Conservation (phyloP, 805 yeast genomes). For the Candida vaughaniae region DNA sequence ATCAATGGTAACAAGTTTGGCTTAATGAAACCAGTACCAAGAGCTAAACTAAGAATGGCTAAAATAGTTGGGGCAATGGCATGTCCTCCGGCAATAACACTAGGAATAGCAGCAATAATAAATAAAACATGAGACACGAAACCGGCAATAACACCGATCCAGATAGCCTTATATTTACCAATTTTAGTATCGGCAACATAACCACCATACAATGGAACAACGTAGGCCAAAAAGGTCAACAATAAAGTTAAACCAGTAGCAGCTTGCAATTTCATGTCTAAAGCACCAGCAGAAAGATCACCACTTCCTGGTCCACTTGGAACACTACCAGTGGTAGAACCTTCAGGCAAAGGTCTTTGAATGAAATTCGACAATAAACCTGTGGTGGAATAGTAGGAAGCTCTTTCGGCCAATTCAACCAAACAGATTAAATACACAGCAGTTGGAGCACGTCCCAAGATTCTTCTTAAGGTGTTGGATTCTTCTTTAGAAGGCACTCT, state of each 20-base stretch:
- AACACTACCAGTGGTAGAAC: constrained; percentile 48
- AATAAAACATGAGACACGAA: constrained; percentile 48
- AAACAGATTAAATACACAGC: constrained; percentile 50
- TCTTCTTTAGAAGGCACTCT: constrained; percentile 33
- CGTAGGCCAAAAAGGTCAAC: constrained; percentile 49
- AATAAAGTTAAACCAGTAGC: constrained; percentile 49
- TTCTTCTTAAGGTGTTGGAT: constrained; percentile 25
- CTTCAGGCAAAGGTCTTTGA: constrained; percentile 51
- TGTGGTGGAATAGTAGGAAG: constrained; percentile 49
- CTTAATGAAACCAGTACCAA: constrained; percentile 55
- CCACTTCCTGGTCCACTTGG: constrained; percentile 19
- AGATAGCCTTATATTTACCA: constrained; percentile 49
- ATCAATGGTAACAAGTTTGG: constrained; percentile 51
- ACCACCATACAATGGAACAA: constrained; percentile 53
- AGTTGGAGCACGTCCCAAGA: constrained; percentile 48
- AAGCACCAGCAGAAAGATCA: constrained; percentile 49
- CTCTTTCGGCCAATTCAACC: constrained; percentile 55
- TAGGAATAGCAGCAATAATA: constrained; percentile 48
- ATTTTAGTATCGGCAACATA: constrained; percentile 48
- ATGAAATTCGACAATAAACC: constrained; percentile 49
- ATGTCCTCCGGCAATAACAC: constrained; percentile 32
- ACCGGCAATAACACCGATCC: constrained; percentile 49
- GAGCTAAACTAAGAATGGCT: constrained; percentile 37
- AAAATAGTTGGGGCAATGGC: constrained; percentile 43
- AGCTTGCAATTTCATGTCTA: constrained; percentile 43